A percentile compares a stretch with the other conserved stretches of the same genome.
These are phyloP conservation scores for Alternaria infectoria DNA, from an alignment of 2,329 filamentous ascomycete genomes.

Conservation along the genomic window DNA sequence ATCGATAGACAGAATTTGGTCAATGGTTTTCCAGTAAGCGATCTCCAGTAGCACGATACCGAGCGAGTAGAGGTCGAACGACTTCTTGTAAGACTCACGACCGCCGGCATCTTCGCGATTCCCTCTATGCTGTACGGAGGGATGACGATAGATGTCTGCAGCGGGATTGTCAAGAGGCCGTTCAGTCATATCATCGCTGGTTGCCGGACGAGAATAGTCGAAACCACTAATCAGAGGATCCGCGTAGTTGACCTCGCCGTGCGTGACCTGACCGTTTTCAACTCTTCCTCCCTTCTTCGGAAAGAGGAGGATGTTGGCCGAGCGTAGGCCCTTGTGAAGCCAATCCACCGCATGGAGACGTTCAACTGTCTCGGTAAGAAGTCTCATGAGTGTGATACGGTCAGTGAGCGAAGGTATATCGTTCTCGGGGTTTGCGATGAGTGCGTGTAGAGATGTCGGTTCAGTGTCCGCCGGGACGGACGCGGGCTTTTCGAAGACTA, in stretches of 20 bases:
- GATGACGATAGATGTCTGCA: constrained; percentile 61
- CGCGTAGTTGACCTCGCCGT: constrained; percentile 44
- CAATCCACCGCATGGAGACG: constrained; percentile 64
- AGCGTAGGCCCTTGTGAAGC: constrained; percentile 65
- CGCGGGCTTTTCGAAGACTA: constrained; percentile 61
- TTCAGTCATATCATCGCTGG: constrained; percentile 59
- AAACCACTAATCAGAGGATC: constrained; percentile 60
- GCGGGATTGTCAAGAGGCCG: constrained; percentile 54
- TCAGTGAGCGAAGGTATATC: constrained; percentile 58
- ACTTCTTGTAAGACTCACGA: constrained; percentile 52
- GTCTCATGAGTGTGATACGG: constrained; percentile 59
- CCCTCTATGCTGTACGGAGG: constrained; percentile 49
- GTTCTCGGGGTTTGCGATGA: constrained; percentile 46
- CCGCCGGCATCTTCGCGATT: constrained; percentile 32
- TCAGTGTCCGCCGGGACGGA: constrained; percentile 47
- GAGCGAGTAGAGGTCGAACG: constrained; percentile 61
- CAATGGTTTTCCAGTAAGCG: constrained; percentile 59
- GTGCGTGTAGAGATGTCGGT: constrained; percentile 57
- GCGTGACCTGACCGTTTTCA: neutral
- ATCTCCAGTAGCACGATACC: constrained; percentile 62
- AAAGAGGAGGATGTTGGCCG: constrained; percentile 62
- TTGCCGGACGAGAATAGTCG: constrained; percentile 61
- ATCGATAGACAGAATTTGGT: constrained; percentile 52
- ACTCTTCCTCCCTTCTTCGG: constrained; percentile 19
- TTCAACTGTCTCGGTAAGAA: constrained; percentile 60